phyloP scores from a whole-genome alignment of 164 flowering plant genomes.

The Saururus chinensis region DNA sequence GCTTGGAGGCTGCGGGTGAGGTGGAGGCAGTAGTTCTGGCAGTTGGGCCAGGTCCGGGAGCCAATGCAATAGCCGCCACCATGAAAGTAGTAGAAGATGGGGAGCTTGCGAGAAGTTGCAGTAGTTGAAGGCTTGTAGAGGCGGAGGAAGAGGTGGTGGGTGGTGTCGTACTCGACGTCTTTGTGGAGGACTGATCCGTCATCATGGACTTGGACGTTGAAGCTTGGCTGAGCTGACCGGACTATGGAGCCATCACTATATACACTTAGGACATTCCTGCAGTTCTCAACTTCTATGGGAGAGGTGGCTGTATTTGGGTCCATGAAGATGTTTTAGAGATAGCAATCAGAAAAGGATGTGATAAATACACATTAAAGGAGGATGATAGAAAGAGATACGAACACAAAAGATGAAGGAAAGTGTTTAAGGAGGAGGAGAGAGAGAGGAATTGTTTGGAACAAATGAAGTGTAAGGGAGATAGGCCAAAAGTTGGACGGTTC shows the following conservation, averaged over 20 bases:
- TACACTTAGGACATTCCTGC: conserved; percentile 54
- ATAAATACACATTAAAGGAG: conserved; percentile 13
- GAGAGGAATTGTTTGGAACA: neutral
- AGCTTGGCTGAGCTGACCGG: conserved; percentile 45
- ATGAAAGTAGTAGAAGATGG: conserved; percentile 58
- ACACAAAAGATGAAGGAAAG: conserved; percentile 44
- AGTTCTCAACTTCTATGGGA: conserved; percentile 46
- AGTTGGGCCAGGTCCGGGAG: conserved; percentile 71
- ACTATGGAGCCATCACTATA: conserved; percentile 64
- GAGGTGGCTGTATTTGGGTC: neutral
- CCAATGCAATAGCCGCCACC: conserved; percentile 88
- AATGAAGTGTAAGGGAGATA: neutral
- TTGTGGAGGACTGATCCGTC: conserved; percentile 67
- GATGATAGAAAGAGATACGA: too few relatives aligned
- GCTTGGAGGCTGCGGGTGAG: conserved; percentile 51
- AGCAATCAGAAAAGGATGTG: conserved; percentile 9
- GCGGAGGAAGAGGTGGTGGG: conserved; percentile 43
- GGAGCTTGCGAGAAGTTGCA: conserved; percentile 30
- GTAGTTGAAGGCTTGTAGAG: conserved; percentile 49
- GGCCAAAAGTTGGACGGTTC: neutral
- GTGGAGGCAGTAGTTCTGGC: conserved; percentile 56
- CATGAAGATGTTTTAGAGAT: neutral
- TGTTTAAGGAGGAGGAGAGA: too few relatives aligned
- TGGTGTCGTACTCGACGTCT: conserved; percentile 40
- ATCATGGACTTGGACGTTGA: conserved; percentile 42